Conservation (phyloP, 2,329 filamentous ascomycete genomes). For the Laburnicola sp. region DNA sequence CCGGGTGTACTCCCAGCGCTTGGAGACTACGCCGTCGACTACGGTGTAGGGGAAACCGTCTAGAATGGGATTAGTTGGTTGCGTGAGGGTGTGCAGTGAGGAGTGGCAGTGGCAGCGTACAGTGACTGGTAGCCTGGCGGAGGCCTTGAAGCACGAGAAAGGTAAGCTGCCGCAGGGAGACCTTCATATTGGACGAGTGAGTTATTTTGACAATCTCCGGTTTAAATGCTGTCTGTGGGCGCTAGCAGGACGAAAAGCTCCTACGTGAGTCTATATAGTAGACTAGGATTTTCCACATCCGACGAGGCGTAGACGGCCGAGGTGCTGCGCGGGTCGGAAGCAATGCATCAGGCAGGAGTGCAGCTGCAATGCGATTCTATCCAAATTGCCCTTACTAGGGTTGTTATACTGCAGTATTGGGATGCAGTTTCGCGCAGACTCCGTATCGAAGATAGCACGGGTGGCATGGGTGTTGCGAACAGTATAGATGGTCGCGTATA, state of each 20-base stretch:
- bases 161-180: constrained; percentile 7
- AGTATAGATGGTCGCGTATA: constrained; percentile 1
- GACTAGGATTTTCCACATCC: neutral
- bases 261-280: neutral
- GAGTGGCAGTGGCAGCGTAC: neutral
- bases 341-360: neutral
- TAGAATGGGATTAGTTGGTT: neutral
- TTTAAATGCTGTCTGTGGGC: neutral
- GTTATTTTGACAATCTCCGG: neutral
- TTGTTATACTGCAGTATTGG: neutral
- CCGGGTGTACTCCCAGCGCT: constrained; percentile 15
- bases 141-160: neutral
- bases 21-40: constrained; percentile 12
- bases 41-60: constrained; percentile 14
- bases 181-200: constrained; percentile 3
- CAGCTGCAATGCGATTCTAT: neutral
- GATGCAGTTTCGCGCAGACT: neutral
- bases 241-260: neutral
- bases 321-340: neutral
- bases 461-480: neutral
- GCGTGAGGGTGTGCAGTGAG: neutral
- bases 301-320: neutral
- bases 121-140: constrained; percentile 6
- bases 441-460: neutral
- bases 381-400: neutral